Evolutionary conservation across 495 filamentous ascomycete species (phyloP).

Genomic region (Xylaria venustula): DNA sequence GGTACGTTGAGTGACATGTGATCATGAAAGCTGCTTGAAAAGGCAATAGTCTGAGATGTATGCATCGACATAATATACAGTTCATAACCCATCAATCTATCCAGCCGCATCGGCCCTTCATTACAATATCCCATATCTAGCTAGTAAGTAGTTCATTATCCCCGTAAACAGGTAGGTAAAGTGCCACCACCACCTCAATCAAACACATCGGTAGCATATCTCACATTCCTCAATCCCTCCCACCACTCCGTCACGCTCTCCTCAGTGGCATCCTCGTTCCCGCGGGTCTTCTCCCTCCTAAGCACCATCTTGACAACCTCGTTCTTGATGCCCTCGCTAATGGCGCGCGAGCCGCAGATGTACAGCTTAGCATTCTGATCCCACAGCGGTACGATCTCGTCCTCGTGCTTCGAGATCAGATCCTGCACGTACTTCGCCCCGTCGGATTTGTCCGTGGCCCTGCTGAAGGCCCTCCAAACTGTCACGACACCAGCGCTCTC

Average conservation of each 20-base stretch:
- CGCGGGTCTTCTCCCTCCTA: conserved; percentile 39
- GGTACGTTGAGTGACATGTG: no score
- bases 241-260: conserved; percentile 53
- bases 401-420: conserved; percentile 50
- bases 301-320: conserved; percentile 43
- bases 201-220: conserved; percentile 71
- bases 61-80: no score
- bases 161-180: no score
- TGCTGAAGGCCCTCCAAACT: conserved; percentile 57
- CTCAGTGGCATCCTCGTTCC: conserved; percentile 31
- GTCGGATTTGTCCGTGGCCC: conserved; percentile 27
- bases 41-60: no score
- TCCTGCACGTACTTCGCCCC: conserved; percentile 64
- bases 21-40: no score
- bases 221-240: conserved; percentile 54
- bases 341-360: conserved; percentile 62
- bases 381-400: conserved; percentile 54
- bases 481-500: conserved; percentile 56
- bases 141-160: no score
- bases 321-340: conserved; percentile 60
- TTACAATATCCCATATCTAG: background rate
- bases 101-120: no score
- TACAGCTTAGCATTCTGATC: conserved; percentile 60
- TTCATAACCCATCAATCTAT: no score
- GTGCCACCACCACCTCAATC: no score